Conservation (phyloP, 208 protist genomes). For the Trypanosoma mega region DNA sequence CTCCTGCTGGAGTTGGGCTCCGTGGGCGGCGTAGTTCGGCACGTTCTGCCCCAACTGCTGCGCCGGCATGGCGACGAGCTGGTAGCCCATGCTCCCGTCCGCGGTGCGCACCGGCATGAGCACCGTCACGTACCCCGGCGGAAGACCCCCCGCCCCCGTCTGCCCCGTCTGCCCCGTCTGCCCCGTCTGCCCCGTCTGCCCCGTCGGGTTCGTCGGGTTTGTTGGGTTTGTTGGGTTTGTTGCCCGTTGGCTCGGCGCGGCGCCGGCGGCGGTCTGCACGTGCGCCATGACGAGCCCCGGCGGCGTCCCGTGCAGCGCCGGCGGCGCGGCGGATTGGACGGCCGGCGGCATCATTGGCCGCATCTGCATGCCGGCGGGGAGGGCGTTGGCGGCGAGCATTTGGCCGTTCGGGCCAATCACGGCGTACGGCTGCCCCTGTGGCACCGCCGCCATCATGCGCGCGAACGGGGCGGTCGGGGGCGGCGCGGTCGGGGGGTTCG, state of each 20-base stretch:
- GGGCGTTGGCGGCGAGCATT: neutral
- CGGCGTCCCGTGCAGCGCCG: conserved; percentile 1
- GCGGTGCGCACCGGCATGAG: conserved; percentile 10
- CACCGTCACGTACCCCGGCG: conserved; percentile 18
- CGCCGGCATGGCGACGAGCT: conserved; percentile 19
- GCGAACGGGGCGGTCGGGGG: neutral
- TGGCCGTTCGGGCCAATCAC: conserved; percentile 1
- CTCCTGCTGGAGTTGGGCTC: conserved; percentile 5
- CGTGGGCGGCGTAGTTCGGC: conserved; percentile 1
- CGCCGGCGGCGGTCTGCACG: conserved; percentile 4
- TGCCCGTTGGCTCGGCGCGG: conserved; percentile 7
- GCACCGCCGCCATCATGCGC: neutral
- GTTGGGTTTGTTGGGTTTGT: conserved; percentile 5
- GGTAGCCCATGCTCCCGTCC: conserved; percentile 19
- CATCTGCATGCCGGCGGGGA: neutral
- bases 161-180: conserved; percentile 7
- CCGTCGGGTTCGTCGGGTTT: conserved; percentile 1
- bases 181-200: neutral
- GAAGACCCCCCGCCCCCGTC: conserved; percentile 6
- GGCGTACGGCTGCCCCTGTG: conserved; percentile 1
- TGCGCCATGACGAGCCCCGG: conserved; percentile 1
- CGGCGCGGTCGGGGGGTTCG: no score
- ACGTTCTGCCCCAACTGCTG: conserved; percentile 9
- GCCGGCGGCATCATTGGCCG: conserved; percentile 10
- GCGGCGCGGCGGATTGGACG: no score